A percentile compares a stretch with the other conserved stretches of the same genome.
These are phyloP conservation scores for Erysimum cheiranthoides DNA, from an alignment of 345 rosid genomes.

Conservation along the genomic window DNA sequence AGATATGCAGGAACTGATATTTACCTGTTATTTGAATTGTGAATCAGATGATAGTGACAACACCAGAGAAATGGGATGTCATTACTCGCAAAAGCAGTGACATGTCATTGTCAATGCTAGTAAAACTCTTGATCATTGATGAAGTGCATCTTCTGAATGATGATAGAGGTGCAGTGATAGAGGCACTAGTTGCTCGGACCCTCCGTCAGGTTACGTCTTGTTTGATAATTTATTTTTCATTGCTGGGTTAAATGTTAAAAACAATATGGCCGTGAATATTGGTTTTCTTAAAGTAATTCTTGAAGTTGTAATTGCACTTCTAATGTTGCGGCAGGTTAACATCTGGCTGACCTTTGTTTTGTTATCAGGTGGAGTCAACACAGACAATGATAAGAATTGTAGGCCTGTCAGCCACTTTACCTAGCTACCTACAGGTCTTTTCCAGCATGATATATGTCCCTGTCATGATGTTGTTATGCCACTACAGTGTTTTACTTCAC, in stretches of 20 bases:
- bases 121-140: conserved; percentile 95
- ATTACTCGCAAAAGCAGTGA: conserved; percentile 99
- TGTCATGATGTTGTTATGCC: conserved; percentile 30
- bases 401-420: conserved; percentile 98
- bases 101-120: conserved; percentile 96
- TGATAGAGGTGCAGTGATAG: conserved; percentile 99
- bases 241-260: conserved; percentile 4
- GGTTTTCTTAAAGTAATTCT: conserved; percentile 12
- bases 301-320: conserved; percentile 20
- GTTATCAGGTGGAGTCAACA: conserved; percentile 90
- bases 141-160: conserved; percentile 99
- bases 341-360: conserved; percentile 34
- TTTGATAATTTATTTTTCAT: conserved; percentile 16
- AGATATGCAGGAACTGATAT: conserved; percentile 29
- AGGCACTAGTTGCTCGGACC: conserved; percentile 97
- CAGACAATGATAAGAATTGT: conserved; percentile 98
- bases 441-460: conserved; percentile 22
- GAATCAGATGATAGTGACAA: conserved; percentile 96
- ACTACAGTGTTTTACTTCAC: conserved; percentile 23
- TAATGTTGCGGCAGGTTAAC: conserved; percentile 27
- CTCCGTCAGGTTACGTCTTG: conserved; percentile 80
- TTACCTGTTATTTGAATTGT: conserved; percentile 32
- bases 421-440: conserved; percentile 87
- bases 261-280: conserved; percentile 30
- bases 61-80: conserved; percentile 99